A percentile compares a stretch with the other conserved stretches of the same genome.
phyloP scores from a whole-genome alignment of 192 early-diverging fungal species.

The Coemansia sp. region DNA sequence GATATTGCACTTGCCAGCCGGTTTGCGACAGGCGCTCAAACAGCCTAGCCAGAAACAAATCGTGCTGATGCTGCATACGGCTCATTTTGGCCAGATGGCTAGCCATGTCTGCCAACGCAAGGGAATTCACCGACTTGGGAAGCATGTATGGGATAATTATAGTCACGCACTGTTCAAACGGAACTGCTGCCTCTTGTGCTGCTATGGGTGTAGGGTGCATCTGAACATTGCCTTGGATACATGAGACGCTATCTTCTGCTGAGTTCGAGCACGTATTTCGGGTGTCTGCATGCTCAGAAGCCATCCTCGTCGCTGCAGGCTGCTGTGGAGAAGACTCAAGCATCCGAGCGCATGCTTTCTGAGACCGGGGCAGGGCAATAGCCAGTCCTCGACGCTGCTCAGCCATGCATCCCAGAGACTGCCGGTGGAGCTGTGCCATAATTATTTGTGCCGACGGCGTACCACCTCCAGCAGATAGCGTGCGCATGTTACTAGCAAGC shows the following conservation, averaged over 20 bases:
- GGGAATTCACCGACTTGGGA: slow-evolving; percentile 5
- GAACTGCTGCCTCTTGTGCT: slow-evolving; percentile 15
- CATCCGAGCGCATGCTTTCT: not conserved
- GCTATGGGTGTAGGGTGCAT: slow-evolving; percentile 16
- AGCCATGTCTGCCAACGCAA: slow-evolving; percentile 14
- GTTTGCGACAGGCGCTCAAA: slow-evolving; percentile 34
- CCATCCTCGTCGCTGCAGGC: not conserved
- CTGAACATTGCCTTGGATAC: not conserved
- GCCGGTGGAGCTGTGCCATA: slow-evolving; percentile 42
- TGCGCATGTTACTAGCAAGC: slow-evolving; percentile 19
- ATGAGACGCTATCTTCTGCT: not conserved
- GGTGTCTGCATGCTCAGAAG: not conserved
- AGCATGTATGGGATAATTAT: slow-evolving; percentile 29
- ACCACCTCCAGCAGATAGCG: slow-evolving; percentile 6
- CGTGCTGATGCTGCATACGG: slow-evolving; percentile 24
- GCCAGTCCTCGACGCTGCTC: slow-evolving; percentile 40
- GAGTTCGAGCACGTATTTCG: not conserved
- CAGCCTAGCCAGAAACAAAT: slow-evolving; percentile 28
- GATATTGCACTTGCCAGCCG: slow-evolving; percentile 36
- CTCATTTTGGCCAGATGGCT: slow-evolving; percentile 21
- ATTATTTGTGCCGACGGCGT: slow-evolving; percentile 17
- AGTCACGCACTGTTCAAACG: slow-evolving; percentile 30
- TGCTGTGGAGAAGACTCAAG: not conserved
- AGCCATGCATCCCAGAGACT: slow-evolving; percentile 21
- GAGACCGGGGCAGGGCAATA: slow-evolving; percentile 9